These are phyloP conservation scores for Oemleria cerasiformis DNA, from an alignment of 306 rosid species.

Conservation along the genomic window DNA sequence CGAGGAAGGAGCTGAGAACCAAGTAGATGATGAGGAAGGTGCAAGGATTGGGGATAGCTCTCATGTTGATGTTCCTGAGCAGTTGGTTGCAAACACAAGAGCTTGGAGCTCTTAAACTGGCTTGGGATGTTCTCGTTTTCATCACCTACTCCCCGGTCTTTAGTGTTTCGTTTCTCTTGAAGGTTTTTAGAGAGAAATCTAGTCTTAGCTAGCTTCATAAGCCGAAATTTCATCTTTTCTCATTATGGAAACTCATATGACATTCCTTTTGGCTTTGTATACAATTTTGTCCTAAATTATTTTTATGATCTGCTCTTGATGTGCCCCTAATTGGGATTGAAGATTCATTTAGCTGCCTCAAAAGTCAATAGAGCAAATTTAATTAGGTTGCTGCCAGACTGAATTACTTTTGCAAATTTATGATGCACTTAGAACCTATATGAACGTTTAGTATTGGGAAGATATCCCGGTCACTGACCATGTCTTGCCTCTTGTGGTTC, in stretches of 20 bases:
- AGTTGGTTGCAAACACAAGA: conserved; percentile 40
- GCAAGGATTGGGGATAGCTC: conserved; percentile 21
- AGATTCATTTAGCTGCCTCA: not conserved
- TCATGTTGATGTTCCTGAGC: conserved; percentile 32
- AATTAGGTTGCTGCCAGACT: not conserved
- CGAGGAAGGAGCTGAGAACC: conserved; percentile 30
- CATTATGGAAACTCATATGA: conserved; percentile 2
- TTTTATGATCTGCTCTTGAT: not conserved
- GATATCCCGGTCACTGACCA: too few species aligned
- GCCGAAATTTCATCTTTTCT: not conserved
- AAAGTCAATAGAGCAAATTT: too few species aligned
- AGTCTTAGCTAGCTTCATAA: conserved; percentile 8
- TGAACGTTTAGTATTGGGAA: too few species aligned
- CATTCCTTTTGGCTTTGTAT: not conserved
- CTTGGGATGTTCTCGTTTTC: conserved; percentile 22
- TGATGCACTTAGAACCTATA: not conserved
- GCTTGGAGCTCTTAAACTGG: conserved; percentile 2
- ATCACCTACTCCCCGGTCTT: conserved; percentile 37
- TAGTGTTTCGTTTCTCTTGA: conserved; percentile 31
- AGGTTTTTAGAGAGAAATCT: conserved; percentile 5
- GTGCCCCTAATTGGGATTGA: not conserved
- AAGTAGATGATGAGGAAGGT: conserved; percentile 25
- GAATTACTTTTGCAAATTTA: not conserved
- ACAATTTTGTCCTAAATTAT: conserved; percentile 12
- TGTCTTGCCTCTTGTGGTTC: not conserved